These are phyloP conservation scores for Gossypium schwendimanii DNA, from an alignment of 441 rosid genomes.

Conservation along the genomic window DNA sequence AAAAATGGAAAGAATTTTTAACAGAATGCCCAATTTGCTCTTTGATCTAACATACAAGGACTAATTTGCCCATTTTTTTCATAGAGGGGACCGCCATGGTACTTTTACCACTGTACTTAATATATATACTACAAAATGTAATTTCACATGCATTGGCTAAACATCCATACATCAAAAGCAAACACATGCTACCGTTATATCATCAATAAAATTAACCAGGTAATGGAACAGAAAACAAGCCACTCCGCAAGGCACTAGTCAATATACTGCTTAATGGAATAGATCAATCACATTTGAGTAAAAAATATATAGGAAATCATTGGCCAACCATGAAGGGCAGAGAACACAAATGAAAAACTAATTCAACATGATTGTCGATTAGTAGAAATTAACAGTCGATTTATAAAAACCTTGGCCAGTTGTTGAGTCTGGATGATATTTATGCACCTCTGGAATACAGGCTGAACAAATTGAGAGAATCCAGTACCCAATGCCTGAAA, in stretches of 20 bases:
- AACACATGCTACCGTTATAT: neutral
- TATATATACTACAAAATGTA: neutral
- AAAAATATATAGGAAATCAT: neutral
- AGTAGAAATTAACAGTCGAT: neutral
- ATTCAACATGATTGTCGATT: neutral
- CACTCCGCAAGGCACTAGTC: neutral
- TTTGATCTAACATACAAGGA: neutral
- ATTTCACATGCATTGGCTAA: neutral
- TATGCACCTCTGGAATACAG: slow-evolving; percentile 93
- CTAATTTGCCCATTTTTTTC: neutral
- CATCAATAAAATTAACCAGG: neutral
- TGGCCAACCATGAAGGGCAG: neutral
- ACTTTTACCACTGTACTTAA: neutral
- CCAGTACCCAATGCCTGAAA: slow-evolving; percentile 88
- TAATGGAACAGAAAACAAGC: neutral
- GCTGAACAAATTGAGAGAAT: slow-evolving; percentile 86
- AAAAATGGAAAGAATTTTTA: neutral
- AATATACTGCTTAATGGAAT: neutral
- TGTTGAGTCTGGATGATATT: slow-evolving; percentile 75
- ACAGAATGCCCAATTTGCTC: neutral
- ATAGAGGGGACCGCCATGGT: neutral
- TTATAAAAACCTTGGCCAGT: slow-evolving; percentile 62
- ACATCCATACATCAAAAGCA: slow-evolving; percentile 4
- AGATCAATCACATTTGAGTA: neutral
- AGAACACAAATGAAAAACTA: slow-evolving; percentile 1